phyloP scores from a whole-genome alignment of 192 early-diverging fungal genomes.

The Phycomyces nitens region DNA sequence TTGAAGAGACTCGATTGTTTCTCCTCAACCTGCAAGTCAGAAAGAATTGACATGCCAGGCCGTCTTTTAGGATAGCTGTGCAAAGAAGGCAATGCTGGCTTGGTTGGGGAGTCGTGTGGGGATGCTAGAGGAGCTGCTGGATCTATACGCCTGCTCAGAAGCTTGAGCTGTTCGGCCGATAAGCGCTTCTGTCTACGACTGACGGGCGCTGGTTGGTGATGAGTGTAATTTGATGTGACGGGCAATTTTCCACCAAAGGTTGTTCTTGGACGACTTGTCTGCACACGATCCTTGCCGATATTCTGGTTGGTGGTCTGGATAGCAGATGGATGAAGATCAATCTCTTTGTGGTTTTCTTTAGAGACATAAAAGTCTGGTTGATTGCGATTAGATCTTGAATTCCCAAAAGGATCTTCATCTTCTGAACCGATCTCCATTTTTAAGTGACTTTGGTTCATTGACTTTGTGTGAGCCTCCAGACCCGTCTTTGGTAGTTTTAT shows the following conservation, averaged over 20 bases:
- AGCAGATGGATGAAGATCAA: too few species aligned
- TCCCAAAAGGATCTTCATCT: too few species aligned
- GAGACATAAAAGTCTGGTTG: too few species aligned
- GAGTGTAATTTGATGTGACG: background rate
- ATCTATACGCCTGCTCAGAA: conserved; percentile 26
- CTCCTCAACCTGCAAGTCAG: background rate
- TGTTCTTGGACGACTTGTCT: too few species aligned
- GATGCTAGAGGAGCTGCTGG: conserved; percentile 15
- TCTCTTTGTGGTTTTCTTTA: too few species aligned
- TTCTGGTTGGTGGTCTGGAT: too few species aligned
- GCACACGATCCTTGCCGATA: too few species aligned
- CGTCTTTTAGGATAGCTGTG: background rate
- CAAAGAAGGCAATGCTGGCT: conserved; percentile 10
- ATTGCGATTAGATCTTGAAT: too few species aligned
- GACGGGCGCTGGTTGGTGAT: background rate
- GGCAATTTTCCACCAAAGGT: background rate
- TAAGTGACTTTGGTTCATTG: too few species aligned
- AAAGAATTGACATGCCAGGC: background rate
- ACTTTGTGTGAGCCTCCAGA: too few species aligned
- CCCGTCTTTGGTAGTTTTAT: too few species aligned
- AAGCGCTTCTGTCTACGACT: background rate
- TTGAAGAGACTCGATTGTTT: conserved; percentile 10
- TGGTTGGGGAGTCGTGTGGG: conserved; percentile 17
- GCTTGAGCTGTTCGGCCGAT: conserved; percentile 22
- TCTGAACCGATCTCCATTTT: too few species aligned